Percentiles rank a stretch among this genome's conserved stretches.
These are phyloP conservation scores for Chalara sp. DNA, from an alignment of 2,329 filamentous ascomycete species.

Conservation along the genomic window DNA sequence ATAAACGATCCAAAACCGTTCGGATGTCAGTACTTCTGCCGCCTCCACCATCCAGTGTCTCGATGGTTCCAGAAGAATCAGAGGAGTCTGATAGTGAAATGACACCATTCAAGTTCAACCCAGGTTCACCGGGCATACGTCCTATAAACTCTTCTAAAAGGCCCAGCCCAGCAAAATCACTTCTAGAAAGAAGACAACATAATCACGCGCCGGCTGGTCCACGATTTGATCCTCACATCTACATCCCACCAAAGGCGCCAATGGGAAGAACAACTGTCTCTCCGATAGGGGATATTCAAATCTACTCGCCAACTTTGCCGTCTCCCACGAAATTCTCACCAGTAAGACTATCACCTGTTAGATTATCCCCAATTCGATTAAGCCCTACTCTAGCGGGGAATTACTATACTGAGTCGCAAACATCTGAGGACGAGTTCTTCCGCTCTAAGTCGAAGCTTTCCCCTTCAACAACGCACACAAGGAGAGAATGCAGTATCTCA, in stretches of 20 bases:
- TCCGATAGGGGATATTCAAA: background rate
- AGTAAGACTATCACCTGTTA: background rate
- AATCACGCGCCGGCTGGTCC: background rate
- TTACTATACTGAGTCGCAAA: too few species aligned
- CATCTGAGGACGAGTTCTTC: background rate
- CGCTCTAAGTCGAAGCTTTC: background rate
- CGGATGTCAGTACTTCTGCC: constrained; percentile 18
- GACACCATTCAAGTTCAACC: background rate
- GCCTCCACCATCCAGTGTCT: constrained; percentile 16
- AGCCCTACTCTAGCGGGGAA: background rate
- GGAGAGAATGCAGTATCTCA: background rate
- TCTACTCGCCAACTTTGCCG: background rate
- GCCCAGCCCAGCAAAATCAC: background rate
- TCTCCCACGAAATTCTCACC: background rate
- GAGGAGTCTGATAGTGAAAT: constrained; percentile 9
- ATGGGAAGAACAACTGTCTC: background rate
- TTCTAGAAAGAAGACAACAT: background rate
- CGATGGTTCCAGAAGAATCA: constrained; percentile 18
- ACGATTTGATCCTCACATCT: background rate
- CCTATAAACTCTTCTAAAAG: background rate
- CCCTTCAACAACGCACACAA: background rate
- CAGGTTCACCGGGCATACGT: background rate
- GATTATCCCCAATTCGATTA: background rate
- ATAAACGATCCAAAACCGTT: constrained; percentile 19
- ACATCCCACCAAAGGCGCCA: background rate